Evolutionary conservation across 495 filamentous ascomycete species (phyloP), one percentile per base, ranked within the genome.

Genomic region (Venustampulla echinocandica): DNA sequence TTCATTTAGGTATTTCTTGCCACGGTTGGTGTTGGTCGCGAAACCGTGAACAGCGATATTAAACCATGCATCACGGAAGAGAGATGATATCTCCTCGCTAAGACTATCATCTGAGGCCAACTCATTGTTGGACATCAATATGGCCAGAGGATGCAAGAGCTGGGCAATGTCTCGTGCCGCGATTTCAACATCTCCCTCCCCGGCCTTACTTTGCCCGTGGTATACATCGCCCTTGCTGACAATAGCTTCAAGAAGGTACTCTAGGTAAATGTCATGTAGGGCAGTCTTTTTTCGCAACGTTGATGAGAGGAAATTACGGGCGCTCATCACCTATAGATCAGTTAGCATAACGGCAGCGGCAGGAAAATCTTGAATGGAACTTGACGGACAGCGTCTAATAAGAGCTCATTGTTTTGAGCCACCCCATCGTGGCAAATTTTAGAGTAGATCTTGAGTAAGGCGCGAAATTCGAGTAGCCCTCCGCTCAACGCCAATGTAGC

Each of bases 21-120:
- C 81, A 47, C 82, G 72, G 17, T 73, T 70, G 0, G 87, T 86
- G 14, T 70, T 74, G 13, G 81, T 70, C n/a, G 75, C 79, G 59
- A 96, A 95, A 24, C 89, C 90, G 61, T 97, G 90, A 6, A 96
- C 81, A 22, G 86, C 84, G 42, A 96, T 84, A 60, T 98, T 98
- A 63, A 95, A 95, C 92, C 92, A 98, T 11, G 86, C 86, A 69
- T 97, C 87, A 27, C 90, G 82, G 51, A 92, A 78, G 37, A 94
- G 67, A 15, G 77, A 72, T 42, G 76, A 66, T 17, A 75, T 73
- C 32, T 86, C 75, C 43, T 79, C 74, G 37, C 60, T 52, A 18
- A 64, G 41, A 3, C 40, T 57, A 28, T 86, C 79, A 51, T 83
- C 77, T 14, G 69, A 62, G 13, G 63, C 53, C 4, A 69, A 53